Conservation (phyloP, 768 basidiomycete species). For the Leccinellum albellum region DNA sequence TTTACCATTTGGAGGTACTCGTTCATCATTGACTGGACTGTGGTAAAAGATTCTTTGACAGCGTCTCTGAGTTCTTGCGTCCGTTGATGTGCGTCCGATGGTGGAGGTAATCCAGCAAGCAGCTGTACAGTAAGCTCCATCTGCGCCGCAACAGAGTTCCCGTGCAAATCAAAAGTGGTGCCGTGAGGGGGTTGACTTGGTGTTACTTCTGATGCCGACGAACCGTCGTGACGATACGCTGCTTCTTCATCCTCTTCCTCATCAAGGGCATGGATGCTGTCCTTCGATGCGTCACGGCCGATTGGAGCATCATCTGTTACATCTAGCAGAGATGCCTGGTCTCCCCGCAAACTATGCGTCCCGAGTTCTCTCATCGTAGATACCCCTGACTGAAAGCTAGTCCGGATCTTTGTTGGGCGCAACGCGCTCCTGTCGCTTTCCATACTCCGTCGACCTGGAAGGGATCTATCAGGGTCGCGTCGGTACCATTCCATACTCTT, state of each 20-base stretch:
- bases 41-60: conserved; percentile 55
- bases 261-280: conserved; percentile 25
- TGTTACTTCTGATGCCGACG: conserved; percentile 42
- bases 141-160: conserved; percentile 68
- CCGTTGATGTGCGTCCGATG: conserved; percentile 26
- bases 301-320: conserved; percentile 15
- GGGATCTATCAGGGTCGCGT: conserved; percentile 34
- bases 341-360: conserved; percentile 21
- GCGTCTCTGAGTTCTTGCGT: conserved; percentile 42
- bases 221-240: conserved; percentile 41
- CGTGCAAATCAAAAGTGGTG: conserved; percentile 58
- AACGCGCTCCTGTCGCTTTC: conserved; percentile 47
- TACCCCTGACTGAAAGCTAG: conserved; percentile 31
- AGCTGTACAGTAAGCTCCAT: conserved; percentile 73
- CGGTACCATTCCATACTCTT: conserved; percentile 71
- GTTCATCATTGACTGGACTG: conserved; percentile 55
- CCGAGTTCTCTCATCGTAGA: conserved; percentile 23
- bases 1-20: conserved; percentile 68
- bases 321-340: conserved; percentile 25
- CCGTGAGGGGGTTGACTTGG: conserved; percentile 52
- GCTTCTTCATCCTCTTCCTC: conserved; percentile 28
- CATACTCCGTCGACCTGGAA: conserved; percentile 36
- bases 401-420: conserved; percentile 27
- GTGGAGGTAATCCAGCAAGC: conserved; percentile 43
- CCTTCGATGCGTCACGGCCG: conserved; percentile 10